A percentile compares a stretch with the other conserved stretches of the same genome.
Conservation (phyloP, 2,329 filamentous ascomycete species). For the Ophiostoma novo-ulmi region DNA sequence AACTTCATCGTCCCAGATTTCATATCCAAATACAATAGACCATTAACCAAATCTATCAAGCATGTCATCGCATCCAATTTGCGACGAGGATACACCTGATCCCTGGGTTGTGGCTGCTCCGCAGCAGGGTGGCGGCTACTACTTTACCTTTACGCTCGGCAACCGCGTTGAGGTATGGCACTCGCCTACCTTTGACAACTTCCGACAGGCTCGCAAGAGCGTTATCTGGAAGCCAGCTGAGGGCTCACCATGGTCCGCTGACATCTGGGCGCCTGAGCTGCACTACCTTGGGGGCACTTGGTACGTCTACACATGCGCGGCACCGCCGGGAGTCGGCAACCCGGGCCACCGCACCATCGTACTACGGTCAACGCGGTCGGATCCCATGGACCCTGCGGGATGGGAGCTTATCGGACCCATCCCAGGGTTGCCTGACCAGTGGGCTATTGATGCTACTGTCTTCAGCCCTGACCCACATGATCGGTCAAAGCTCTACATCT, state of each 20-base stretch:
- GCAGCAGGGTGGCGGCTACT: constrained; percentile 5
- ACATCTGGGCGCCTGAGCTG: constrained; percentile 11
- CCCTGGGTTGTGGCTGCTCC: not conserved
- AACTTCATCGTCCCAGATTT: not conserved
- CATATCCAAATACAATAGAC: not conserved
- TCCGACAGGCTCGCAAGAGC: constrained; percentile 4
- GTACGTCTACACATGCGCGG: constrained; percentile 12
- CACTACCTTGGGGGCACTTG: not conserved
- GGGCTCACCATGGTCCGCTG: constrained; percentile 12
- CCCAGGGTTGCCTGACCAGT: not conserved
- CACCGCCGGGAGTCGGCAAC: constrained; percentile 14
- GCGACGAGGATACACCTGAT: constrained; percentile 13
- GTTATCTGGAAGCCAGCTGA: constrained; percentile 8
- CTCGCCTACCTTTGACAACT: constrained; percentile 4
- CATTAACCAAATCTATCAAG: no score
- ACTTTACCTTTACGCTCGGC: constrained; percentile 12
- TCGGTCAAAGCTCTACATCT: constrained; percentile 2
- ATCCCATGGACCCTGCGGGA: constrained; percentile 10
- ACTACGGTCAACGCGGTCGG: not conserved
- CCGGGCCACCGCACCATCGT: constrained; percentile 12
- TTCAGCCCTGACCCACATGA: constrained; percentile 5
- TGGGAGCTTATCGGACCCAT: not conserved
- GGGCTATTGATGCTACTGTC: constrained; percentile 13
- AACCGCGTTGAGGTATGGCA: constrained; percentile 17
- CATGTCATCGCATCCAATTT: not conserved